Evolutionary conservation across 2,329 filamentous ascomycete species (phyloP).

Genomic region (Gyromitra esculenta): DNA sequence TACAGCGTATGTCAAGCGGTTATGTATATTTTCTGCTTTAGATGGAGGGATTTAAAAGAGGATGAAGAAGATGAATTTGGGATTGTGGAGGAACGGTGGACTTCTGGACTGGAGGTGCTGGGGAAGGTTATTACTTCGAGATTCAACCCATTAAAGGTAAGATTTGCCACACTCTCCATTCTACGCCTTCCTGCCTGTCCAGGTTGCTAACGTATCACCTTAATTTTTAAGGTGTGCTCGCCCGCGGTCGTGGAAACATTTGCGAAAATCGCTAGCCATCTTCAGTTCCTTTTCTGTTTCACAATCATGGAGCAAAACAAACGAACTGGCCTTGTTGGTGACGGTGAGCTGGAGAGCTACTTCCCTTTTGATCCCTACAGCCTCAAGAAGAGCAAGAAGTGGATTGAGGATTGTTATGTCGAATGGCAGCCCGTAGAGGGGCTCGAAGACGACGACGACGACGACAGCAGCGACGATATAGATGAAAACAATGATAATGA

Average conservation of each 20-base stretch:
- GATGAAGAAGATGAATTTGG: conserved; percentile 68
- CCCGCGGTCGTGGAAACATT: conserved; percentile 91
- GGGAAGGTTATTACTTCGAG: conserved; percentile 82
- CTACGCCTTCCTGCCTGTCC: neutral
- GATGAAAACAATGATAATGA: conserved; percentile 64
- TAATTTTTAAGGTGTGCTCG: conserved; percentile 62
- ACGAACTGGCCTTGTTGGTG: conserved; percentile 78
- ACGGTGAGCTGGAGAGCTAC: conserved; percentile 85
- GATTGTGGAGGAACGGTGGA: conserved; percentile 76
- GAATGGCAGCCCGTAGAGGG: conserved; percentile 80
- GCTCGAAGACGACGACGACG: conserved; percentile 68
- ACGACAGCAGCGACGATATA: conserved; percentile 67
- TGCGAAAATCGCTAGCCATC: conserved; percentile 83
- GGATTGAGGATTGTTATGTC: conserved; percentile 86
- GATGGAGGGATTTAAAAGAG: conserved; percentile 86
- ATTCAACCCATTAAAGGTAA: conserved; percentile 95
- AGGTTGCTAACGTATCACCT: conserved; percentile 6
- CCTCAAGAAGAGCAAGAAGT: conserved; percentile 83
- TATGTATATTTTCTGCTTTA: conserved; percentile 96
- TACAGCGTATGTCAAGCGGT: conserved; percentile 89
- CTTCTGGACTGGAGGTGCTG: conserved; percentile 75
- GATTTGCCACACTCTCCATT: conserved; percentile 60
- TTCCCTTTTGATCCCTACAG: conserved; percentile 98
- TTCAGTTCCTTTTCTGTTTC: conserved; percentile 89
- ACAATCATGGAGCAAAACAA: conserved; percentile 92